phyloP scores from a whole-genome alignment of 192 early-diverging fungal genomes.

The Radiomyces spectabilis region DNA sequence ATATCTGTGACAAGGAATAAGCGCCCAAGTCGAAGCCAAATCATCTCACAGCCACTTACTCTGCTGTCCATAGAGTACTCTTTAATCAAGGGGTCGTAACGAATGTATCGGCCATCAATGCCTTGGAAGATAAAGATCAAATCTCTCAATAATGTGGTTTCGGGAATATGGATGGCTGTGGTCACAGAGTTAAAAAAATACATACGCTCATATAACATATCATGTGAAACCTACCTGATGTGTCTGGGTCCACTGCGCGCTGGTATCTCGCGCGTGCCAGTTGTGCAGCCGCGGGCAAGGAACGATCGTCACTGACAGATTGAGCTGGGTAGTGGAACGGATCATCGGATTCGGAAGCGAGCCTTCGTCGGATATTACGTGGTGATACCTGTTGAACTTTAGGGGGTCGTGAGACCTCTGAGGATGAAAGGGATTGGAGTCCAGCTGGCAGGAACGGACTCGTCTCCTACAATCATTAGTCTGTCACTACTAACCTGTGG shows the following conservation, averaged over 20 bases:
- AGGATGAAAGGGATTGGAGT: not conserved
- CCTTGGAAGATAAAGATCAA: constrained; percentile 91
- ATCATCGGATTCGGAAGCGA: not conserved
- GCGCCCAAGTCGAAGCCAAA: no score
- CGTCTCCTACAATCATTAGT: not conserved
- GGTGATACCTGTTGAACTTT: no score
- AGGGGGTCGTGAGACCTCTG: no score
- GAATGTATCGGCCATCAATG: constrained; percentile 80
- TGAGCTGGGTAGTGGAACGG: not conserved
- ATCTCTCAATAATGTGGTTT: constrained; percentile 69
- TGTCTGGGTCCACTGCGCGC: no score
- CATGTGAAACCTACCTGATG: no score
- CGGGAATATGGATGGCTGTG: constrained; percentile 34
- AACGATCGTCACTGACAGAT: not conserved
- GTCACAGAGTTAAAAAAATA: constrained; percentile 2
- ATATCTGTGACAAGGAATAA: constrained; percentile 34
- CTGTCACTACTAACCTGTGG: not conserved
- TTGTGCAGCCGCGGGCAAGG: constrained; percentile 11
- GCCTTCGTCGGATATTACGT: no score
- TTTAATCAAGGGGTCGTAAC: constrained; percentile 42
- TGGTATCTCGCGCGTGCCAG: constrained; percentile 8
- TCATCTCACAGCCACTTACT: no score
- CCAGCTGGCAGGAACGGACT: not conserved
- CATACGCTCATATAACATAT: not conserved
- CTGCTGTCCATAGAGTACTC: constrained; percentile 51